Base-by-base conservation (phyloP, 495 filamentous ascomycete genomes). In the Chaetomium fimeti region DNA sequence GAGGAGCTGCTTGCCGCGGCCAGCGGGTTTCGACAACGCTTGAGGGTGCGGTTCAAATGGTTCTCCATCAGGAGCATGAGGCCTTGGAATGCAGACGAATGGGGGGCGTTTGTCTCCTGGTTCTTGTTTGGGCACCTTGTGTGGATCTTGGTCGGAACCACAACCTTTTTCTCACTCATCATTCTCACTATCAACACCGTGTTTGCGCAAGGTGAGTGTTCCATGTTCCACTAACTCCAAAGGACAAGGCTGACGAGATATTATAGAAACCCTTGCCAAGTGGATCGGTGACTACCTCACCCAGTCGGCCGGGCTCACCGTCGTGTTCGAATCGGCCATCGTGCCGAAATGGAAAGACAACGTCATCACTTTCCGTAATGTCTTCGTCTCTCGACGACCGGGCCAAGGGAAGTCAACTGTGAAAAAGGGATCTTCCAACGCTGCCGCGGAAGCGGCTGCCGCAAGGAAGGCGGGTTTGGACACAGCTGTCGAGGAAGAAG, bases 271-370 rank as follows among this genome's bases (percentile, higher is more conserved):
- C 7, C 78, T 98, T 5, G 94, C 95, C 25, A 83, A 90, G 62
- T 95, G 90, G 88, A 84, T 98, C 43, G 94, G 94, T 3, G 96
- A 98, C 75, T 97, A 98, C 74, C 81, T 98, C 5, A 98, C 94
- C 3, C 89, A 91, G 69, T 96, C 92, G 22, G 94, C 93, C 42
- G 94, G 94, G 3, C 78, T 97, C n/a, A 94, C 93, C 65, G 90
- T 98, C 43, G 89, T 98, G 25, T 98, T 98, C 72, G 94, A 98
- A 75, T 97, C 92, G 64, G 94, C 94, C 16, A 96, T 98, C 68
- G 94, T 98, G 16, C 94, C 94, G 13, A 91, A 89, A 70, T 98
- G 94, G 94, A 88, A 85, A 67, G 88, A 91, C 70, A 92, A 92
- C 13, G 92, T 96, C 25, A 98, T 98, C 64, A 91, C 91, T 0